phyloP scores from a whole-genome alignment of 1,284 basidiomycete genomes.

The Grifola frondosa region DNA sequence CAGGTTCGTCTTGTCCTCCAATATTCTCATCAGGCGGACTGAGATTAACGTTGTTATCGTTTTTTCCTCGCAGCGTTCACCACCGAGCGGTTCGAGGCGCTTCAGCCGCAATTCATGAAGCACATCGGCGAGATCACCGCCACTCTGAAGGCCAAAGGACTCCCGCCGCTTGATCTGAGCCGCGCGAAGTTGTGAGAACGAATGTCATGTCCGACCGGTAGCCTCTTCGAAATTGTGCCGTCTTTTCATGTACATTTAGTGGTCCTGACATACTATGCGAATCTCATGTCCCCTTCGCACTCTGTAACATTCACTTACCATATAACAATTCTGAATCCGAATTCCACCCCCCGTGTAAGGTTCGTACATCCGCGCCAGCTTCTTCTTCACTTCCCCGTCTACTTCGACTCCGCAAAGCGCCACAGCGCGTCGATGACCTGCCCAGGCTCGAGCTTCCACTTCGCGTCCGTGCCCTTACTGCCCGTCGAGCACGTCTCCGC shows the following conservation, averaged over 20 bases:
- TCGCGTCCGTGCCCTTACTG: constrained; percentile 69
- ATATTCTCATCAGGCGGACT: background rate
- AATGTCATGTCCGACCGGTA: too few relatives aligned
- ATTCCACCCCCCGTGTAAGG: background rate
- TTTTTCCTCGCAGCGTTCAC: background rate
- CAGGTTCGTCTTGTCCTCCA: constrained; percentile 42
- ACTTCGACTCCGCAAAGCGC: constrained; percentile 38
- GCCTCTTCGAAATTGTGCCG: too few relatives aligned
- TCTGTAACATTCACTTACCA: too few relatives aligned
- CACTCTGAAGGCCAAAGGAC: too few relatives aligned
- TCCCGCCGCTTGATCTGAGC: too few relatives aligned
- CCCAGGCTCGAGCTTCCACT: constrained; percentile 60
- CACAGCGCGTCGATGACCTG: constrained; percentile 40
- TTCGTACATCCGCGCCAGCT: too few relatives aligned
- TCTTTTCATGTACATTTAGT: too few relatives aligned
- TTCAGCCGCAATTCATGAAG: background rate
- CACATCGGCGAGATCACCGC: background rate
- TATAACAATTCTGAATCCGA: background rate
- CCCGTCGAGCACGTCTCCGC: constrained; percentile 72
- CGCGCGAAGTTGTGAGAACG: background rate
- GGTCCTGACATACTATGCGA: too few relatives aligned
- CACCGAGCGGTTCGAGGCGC: background rate
- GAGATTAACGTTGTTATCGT: background rate
- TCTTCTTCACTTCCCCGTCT: background rate
- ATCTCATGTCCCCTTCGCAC: too few relatives aligned